Evolutionary conservation across 2,329 filamentous ascomycete species (phyloP), one percentile per base, ranked within the genome.

Genomic region (Ambrosiella xylebori): DNA sequence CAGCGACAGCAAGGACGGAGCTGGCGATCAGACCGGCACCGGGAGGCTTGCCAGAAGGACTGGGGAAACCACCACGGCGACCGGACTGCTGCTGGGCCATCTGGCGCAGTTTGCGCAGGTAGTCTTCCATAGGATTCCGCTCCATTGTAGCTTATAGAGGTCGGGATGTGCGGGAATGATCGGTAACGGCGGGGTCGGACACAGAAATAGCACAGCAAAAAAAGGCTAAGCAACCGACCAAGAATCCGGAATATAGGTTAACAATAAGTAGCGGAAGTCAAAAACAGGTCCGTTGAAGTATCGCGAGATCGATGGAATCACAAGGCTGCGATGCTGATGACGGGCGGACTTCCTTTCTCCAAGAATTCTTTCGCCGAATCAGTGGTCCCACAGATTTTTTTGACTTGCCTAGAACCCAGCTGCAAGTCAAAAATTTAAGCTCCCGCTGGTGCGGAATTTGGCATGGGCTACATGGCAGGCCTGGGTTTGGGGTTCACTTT

Each of bases 21-120:
- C 74, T 65, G 49, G 70, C 73, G 37, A 69, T 66, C 53, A 77
- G 57, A 39, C 70, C 71, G 50, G 68, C 68, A 40, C 70, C 69
- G 6, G 59, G 59, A 3, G 59, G 56, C 27, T 54, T 44, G 54
- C 70, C 69, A 60, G 71, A 67, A 52, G 73, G 73, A 61, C 70
- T 68, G 61, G 72, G 71, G 54, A 70, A 68, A 61, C 72, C 72
- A 59, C 71, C 70, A 61, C 72, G 70, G 57, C 71, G 68, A 59
- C 71, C 69, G 65, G 70, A 68, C 57, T 70, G 63, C 37, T 47
- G 39, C 65, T 71, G 68, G 58, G 73, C 73, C 65, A 75, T 73
- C 65, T 74, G 71, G 63, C 75, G 74, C 59, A 78, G 69, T 63
- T 72, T 73, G 61, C 71, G 72, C 67, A 76, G 70, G 61, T 76